These are phyloP conservation scores for Fusarium sp. DNA, from an alignment of 2,329 filamentous ascomycete species.

Conservation along the genomic window DNA sequence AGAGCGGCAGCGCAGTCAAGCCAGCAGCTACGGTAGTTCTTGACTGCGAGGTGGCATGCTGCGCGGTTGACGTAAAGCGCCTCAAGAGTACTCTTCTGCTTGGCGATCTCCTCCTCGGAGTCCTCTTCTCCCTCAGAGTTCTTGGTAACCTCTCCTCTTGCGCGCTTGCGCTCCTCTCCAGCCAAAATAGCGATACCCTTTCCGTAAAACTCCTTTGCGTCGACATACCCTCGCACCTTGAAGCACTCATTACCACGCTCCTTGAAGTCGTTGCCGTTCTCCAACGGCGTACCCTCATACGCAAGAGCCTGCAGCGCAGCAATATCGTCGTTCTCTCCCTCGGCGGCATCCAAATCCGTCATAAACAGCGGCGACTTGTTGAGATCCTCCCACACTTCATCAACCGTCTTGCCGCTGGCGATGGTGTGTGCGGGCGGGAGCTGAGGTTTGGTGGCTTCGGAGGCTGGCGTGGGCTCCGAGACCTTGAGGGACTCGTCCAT, in stretches of 20 bases:
- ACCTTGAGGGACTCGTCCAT: conserved; percentile 51
- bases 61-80: conserved; percentile 88
- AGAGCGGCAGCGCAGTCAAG: conserved; percentile 86
- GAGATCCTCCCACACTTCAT: conserved; percentile 67
- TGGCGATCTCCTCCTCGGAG: conserved; percentile 66
- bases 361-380: conserved; percentile 88
- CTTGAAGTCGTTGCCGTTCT: conserved; percentile 87
- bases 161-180: conserved; percentile 69
- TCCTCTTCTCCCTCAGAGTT: conserved; percentile 47
- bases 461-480: background rate
- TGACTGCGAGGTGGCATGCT: conserved; percentile 87
- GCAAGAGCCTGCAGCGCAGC: conserved; percentile 91
- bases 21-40: conserved; percentile 89
- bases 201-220: conserved; percentile 91
- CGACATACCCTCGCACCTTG: conserved; percentile 75
- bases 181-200: conserved; percentile 83
- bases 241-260: conserved; percentile 94
- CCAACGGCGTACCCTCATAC: conserved; percentile 89
- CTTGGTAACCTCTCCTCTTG: conserved; percentile 50
- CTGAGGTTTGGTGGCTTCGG: conserved; percentile 52
- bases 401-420: conserved; percentile 60
- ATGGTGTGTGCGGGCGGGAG: conserved; percentile 59
- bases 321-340: conserved; percentile 80
- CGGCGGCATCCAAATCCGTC: conserved; percentile 89
- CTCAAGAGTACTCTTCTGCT: conserved; percentile 76